Evolutionary conservation across 2,329 filamentous ascomycete species (phyloP), one percentile per base, ranked within the genome.

Genomic region (Neodidymelliopsis sp.): DNA sequence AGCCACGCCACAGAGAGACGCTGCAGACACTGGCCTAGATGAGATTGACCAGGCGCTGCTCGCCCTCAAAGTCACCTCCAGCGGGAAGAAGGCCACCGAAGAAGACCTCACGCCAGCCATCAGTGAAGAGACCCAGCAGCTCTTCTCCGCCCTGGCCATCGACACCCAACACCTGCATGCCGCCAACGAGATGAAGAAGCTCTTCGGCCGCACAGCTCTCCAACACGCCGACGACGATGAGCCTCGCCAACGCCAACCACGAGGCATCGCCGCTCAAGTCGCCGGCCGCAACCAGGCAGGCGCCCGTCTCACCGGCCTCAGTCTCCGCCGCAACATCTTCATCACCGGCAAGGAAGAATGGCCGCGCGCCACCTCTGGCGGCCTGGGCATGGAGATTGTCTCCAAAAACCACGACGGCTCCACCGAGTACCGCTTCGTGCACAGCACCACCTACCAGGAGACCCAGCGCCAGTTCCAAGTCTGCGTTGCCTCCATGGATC

Each of bases 261-360:
- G 84, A 7, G 85, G 87, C 49, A 73, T 86, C 13, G 81, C 81
- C 30, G 80, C 79, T 54, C 82, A 81, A 23, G 69, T 85, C 33
- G 79, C 79, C 18, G 81, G 80, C 10, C 74, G 77, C 51, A 80
- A 81, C 52, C 80, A 81, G 4, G 82, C 81, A 12, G 81, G 84
- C 18, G 51, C 57, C 1, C 82, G 84, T 59, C 79, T 94, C 40
- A 84, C 86, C 1, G 86, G 90, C 41, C 79, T 91, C 23, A 86
- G 88, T 15, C 77, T 90, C 22, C 83, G 89, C 33, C 83, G 88
- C 25, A 97, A 96, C 65, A 81, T 90, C 10, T 93, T 96, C 66
- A 85, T 96, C 51, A 88, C 91, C 60, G 90, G 90, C 36, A 92
- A 91, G 65, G 90, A 94, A 56, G 85, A 89, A 39, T 97, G 92